Evolutionary conservation across 257 asterid species (phyloP), one percentile per base, ranked within the genome.

Genomic region (Solanum rostratum): DNA sequence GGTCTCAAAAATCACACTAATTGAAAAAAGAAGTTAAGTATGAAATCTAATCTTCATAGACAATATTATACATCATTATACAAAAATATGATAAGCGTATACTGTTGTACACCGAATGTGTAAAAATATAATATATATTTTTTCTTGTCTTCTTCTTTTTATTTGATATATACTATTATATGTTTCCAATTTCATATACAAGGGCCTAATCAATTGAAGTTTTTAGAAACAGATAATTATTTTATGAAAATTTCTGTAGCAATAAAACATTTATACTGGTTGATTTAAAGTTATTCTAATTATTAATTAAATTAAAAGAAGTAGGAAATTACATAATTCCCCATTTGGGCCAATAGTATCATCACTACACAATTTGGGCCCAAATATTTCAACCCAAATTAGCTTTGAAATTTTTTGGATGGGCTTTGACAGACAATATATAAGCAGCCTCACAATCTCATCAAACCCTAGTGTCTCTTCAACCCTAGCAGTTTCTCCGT

Each of bases 391-490:
- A n/a, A 59, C 66, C 30, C 80, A 41, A 71, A 41, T 24, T 69
- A 5, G 10, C 79, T 69, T 69, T 37, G 78, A 68, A 4, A 37
- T 37, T 68, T 68, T 43, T 22, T 6, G n/a, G 13, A 6, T 45
- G 59, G 59, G 22, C 41, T 71, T 12, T 43, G 11, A n/a, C n/a
- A 19, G 15, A 15, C 81, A 46, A 10, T 4, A 19, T 14, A 22
- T n/a, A 43, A 71, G 13, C 39, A 73, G 59, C 60, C 81, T 2
- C 59, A 3, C 9, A 22, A 3, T 15, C 6, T 71, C 19, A 14
- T 74, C 16, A 80, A 86, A 81, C 83, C 87, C 89, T 69, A 60
- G 83, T 10, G 3, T 39, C 60, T 55, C 84, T 41, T 2, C 10
- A 41, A 20, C 84, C 29, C 33, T 41, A 55, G 39, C 9, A 46